Evolutionary conservation across 2,329 filamentous ascomycete species (phyloP).

Genomic region (Penicillium digitatum): DNA sequence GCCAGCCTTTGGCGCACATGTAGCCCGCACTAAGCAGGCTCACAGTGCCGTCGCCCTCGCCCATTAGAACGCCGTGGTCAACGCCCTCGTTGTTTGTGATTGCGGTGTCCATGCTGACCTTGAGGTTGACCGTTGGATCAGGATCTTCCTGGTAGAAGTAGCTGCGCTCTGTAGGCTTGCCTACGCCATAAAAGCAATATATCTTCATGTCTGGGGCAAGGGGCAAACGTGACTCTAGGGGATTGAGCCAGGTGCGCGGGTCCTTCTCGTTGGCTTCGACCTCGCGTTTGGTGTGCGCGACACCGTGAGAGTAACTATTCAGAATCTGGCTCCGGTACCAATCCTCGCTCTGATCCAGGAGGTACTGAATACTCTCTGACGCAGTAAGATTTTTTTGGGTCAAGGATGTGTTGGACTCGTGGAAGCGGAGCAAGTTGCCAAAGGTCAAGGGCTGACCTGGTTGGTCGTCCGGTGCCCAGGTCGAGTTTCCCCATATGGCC

Average conservation of each 20-base stretch:
- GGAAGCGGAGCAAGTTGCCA: constrained; percentile 83
- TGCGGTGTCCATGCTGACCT: constrained; percentile 52
- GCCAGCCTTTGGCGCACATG: constrained; percentile 96
- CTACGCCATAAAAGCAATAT: constrained; percentile 93
- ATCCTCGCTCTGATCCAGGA: constrained; percentile 71
- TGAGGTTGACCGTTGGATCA: constrained; percentile 56
- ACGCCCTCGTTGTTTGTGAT: constrained; percentile 45
- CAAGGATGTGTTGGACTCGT: constrained; percentile 59
- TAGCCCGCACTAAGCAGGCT: constrained; percentile 89
- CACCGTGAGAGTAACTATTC: constrained; percentile 77
- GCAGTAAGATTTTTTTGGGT: constrained; percentile 73
- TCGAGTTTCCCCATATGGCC: constrained; percentile 86
- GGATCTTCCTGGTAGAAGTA: constrained; percentile 83
- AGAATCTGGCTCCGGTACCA: constrained; percentile 78
- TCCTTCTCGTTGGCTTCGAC: constrained; percentile 79
- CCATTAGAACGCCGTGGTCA: constrained; percentile 91
- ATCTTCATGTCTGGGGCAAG: constrained; percentile 86
- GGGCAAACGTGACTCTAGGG: constrained; percentile 84
- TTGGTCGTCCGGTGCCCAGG: constrained; percentile 82
- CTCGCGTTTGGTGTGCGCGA: constrained; percentile 73
- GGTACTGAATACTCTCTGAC: constrained; percentile 68
- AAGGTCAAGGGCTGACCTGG: constrained; percentile 69
- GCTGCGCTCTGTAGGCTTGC: constrained; percentile 85
- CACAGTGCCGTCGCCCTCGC: constrained; percentile 93
- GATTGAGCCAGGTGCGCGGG: constrained; percentile 86